Conservation (phyloP, 192 early-diverging fungal species). For the Chytriomyces sp. region DNA sequence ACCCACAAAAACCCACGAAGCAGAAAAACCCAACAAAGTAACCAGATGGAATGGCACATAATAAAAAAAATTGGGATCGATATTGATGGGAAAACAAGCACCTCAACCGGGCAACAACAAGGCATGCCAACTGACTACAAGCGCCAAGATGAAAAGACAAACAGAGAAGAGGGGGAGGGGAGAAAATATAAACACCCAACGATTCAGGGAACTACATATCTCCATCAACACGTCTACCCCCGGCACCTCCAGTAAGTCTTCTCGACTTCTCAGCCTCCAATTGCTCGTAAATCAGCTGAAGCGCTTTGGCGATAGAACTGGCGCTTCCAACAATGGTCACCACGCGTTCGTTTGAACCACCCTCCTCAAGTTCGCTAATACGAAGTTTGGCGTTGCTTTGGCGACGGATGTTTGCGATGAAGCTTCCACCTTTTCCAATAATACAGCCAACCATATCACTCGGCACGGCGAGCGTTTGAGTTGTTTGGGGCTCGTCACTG, state of each 20-base stretch:
- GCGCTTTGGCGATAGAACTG: slow-evolving; percentile 85
- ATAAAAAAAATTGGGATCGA: background rate
- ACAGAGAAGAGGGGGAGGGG: background rate
- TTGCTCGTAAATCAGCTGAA: slow-evolving; percentile 88
- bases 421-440: slow-evolving; percentile 82
- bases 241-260: background rate
- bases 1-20: too few species aligned
- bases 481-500: slow-evolving; percentile 49
- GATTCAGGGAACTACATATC: background rate
- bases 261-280: slow-evolving; percentile 78
- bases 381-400: slow-evolving; percentile 66
- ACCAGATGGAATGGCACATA: background rate
- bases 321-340: slow-evolving; percentile 89
- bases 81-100: background rate
- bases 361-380: slow-evolving; percentile 82
- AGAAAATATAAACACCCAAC: background rate
- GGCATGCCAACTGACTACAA: background rate
- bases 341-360: slow-evolving; percentile 80
- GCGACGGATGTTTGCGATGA: slow-evolving; percentile 47
- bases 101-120: background rate
- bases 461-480: slow-evolving; percentile 84
- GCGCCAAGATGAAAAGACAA: background rate
- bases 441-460: slow-evolving; percentile 95
- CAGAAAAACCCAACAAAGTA: too few species aligned
- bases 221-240: background rate